Conservation (phyloP, 176 grass and related monocot species). For the Poa annua region DNA sequence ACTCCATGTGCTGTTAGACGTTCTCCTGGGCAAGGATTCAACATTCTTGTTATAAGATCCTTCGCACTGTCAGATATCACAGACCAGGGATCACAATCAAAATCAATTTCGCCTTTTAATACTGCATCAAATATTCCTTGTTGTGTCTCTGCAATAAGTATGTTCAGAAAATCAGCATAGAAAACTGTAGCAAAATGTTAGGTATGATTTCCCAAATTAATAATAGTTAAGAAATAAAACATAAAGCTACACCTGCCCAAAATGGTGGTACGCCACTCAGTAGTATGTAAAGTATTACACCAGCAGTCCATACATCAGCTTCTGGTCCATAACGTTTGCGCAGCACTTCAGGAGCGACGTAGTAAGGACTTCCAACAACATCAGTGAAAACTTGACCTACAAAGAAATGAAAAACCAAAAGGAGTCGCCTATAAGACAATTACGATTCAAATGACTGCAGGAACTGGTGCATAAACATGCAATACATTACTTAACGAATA, state of each 20-base stretch:
- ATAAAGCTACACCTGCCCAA: slow-evolving; percentile 64
- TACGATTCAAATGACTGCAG: neutral
- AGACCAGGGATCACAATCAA: slow-evolving; percentile 69
- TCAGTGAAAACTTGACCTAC: slow-evolving; percentile 83
- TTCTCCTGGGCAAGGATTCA: slow-evolving; percentile 53
- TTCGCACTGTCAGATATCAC: slow-evolving; percentile 68
- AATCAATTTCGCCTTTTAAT: slow-evolving; percentile 66
- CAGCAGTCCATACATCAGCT: slow-evolving; percentile 96
- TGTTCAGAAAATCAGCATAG: slow-evolving; percentile 30
- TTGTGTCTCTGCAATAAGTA: slow-evolving; percentile 56
- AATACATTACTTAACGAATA: neutral
- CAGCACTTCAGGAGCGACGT: slow-evolving; percentile 88
- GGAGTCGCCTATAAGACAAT: neutral
- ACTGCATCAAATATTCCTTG: slow-evolving; percentile 79
- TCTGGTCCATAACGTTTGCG: slow-evolving; percentile 74
- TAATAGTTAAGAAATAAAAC: neutral
- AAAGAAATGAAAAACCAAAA: slow-evolving; percentile 34
- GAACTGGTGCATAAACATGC: slow-evolving; percentile 7
- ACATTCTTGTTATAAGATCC: slow-evolving; percentile 66
- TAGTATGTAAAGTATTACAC: slow-evolving; percentile 88
- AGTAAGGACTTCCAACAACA: slow-evolving; percentile 91
- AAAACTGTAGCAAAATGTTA: slow-evolving; percentile 8
- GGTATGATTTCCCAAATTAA: slow-evolving; percentile 1
- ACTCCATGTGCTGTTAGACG: slow-evolving; percentile 64
- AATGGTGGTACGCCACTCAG: slow-evolving; percentile 85